A percentile compares a stretch with the other conserved stretches of the same genome.
Evolutionary conservation across 2,329 filamentous ascomycete genomes (phyloP).

Genomic region (Penicillium sclerotiorum): DNA sequence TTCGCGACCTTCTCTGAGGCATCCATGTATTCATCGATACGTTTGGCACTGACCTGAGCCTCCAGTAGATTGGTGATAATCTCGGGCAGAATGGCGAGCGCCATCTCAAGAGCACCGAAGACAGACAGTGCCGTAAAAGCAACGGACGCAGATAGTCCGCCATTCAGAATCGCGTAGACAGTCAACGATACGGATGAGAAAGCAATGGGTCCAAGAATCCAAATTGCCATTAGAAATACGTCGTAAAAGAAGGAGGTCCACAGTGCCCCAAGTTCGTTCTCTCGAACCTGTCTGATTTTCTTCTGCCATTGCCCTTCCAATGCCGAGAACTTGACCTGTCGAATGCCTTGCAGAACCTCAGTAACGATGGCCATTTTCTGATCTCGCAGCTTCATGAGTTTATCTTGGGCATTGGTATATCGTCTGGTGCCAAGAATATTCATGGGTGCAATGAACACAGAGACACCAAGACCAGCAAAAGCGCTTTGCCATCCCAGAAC

Average conservation of each 20-base stretch:
- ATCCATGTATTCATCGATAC: constrained; percentile 72
- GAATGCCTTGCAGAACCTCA: constrained; percentile 75
- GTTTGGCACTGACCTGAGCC: constrained; percentile 69
- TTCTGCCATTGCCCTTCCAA: constrained; percentile 74
- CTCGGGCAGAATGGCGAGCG: constrained; percentile 71
- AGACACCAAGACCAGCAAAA: constrained; percentile 65
- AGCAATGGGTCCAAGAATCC: constrained; percentile 73
- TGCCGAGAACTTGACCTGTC: constrained; percentile 83
- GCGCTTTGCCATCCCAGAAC: constrained; percentile 74
- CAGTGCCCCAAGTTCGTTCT: constrained; percentile 66
- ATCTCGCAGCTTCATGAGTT: constrained; percentile 75
- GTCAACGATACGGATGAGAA: constrained; percentile 72
- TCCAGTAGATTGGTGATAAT: constrained; percentile 71
- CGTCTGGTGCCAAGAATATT: constrained; percentile 68
- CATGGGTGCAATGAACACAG: constrained; percentile 66
- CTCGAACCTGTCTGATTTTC: constrained; percentile 66
- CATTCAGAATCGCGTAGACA: constrained; percentile 67
- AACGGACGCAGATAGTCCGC: constrained; percentile 67
- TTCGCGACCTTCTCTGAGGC: constrained; percentile 68
- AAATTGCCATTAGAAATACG: constrained; percentile 65
- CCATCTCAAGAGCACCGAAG: constrained; percentile 73
- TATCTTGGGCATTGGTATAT: constrained; percentile 67
- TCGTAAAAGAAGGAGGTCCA: constrained; percentile 69
- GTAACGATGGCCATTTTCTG: constrained; percentile 74
- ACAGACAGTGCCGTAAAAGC: constrained; percentile 76